Evolutionary conservation across 352 stramenopile species (phyloP), one percentile per base, ranked within the genome.

Genomic region (Globisporangium iwayamae): DNA sequence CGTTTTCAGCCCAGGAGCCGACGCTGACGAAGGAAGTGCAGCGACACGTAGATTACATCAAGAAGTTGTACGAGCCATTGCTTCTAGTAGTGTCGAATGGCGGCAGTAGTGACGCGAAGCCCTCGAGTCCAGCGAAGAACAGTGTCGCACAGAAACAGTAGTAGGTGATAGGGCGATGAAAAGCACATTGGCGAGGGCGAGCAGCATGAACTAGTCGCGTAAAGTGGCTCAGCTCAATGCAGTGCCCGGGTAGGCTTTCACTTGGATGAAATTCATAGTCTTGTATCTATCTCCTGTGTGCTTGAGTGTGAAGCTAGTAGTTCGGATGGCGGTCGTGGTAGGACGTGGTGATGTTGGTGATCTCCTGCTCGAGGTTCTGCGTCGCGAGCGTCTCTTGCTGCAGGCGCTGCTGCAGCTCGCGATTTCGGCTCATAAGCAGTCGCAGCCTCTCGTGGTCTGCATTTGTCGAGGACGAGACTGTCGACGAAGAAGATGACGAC

Each of bases 401-500:
- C 3, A 94, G 73, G 28, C 82, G 78, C 45, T 85, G 81, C 61
- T 94, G 82, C 10, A 94, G 66, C 46, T 91, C 83, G 16, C 82
- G 83, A 66, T 94, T 94, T 22, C 83, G 76, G 18, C 63, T 89
- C 81, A 93, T 92, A 18, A 94, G 71, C 51, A 77, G 73, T 2
- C 83, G 82, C 20, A 94, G 67, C 18, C 82, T 75, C 30, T 89
- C 83, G 60, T 93, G 84, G 45, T 93, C 83, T 20, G 74, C 62
- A 65, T 56, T 66, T 32, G 51, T 58, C 10, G 60, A 70, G 3
- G 67, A 71, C 4, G 69, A 71, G 9, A 62, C 66, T 1, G 63
- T 68, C 30, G 63, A 78, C 9, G 65, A 79, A 20, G 72, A 76
- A 13, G 53, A 71, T 13, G 62, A 50, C 10, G 72, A 81, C 4